phyloP scores from a whole-genome alignment of 2,329 filamentous ascomycete genomes.

The Monosporascus sp. region DNA sequence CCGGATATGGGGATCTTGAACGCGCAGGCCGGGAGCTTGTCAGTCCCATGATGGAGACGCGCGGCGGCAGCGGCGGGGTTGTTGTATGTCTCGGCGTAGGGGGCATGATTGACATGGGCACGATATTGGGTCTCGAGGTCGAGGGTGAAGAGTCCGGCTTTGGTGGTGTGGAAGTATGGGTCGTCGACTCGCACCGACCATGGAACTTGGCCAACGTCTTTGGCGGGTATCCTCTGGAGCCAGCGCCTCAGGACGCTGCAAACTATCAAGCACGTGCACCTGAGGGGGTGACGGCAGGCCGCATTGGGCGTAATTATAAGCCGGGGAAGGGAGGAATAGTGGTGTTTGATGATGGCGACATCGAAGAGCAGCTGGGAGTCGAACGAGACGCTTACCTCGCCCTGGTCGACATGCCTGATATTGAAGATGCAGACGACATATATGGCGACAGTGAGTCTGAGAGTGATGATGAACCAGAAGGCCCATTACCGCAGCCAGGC shows the following conservation, averaged over 20 bases:
- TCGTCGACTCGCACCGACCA: conserved; percentile 83
- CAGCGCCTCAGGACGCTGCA: conserved; percentile 40
- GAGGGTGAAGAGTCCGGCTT: conserved; percentile 63
- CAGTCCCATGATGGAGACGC: conserved; percentile 75
- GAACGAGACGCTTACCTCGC: conserved; percentile 81
- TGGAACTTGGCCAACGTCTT: conserved; percentile 97
- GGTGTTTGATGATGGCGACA: conserved; percentile 93
- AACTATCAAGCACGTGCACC: conserved; percentile 48
- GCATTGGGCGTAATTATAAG: conserved; percentile 65
- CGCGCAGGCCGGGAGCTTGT: conserved; percentile 75
- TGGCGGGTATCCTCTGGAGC: conserved; percentile 60
- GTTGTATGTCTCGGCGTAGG: conserved; percentile 92
- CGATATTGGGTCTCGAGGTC: conserved; percentile 67
- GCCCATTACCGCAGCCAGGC: conserved; percentile 38
- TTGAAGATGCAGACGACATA: conserved; percentile 68
- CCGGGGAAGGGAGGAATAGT: conserved; percentile 82
- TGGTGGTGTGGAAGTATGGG: conserved; percentile 89
- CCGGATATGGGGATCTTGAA: conserved; percentile 85
- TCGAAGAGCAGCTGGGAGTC: conserved; percentile 69
- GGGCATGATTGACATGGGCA: conserved; percentile 81
- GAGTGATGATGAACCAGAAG: conserved; percentile 52
- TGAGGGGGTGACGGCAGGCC: conserved; percentile 65
- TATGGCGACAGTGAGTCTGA: conserved; percentile 53
- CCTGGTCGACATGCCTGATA: conserved; percentile 84
- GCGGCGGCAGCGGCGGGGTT: conserved; percentile 80